Conservation (phyloP, 106 monocot species). For the Cymbidium sinense region DNA sequence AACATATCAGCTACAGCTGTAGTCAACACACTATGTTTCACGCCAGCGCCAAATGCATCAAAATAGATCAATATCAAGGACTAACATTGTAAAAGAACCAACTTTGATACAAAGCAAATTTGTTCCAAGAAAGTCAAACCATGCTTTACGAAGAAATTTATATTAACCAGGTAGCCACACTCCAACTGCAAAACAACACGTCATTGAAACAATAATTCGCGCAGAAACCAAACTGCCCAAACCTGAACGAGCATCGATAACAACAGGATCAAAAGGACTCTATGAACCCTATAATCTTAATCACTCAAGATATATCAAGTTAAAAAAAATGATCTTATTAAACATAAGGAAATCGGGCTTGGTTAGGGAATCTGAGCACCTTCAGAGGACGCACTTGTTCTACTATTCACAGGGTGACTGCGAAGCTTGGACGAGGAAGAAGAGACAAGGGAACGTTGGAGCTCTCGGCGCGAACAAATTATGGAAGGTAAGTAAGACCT, state of each 20-base stretch:
- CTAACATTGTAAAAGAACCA: too few species aligned
- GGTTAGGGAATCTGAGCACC: not conserved
- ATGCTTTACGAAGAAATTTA: too few species aligned
- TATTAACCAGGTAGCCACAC: too few species aligned
- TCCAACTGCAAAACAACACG: too few species aligned
- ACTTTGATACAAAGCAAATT: too few species aligned
- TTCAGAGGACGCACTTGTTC: conserved; percentile 5
- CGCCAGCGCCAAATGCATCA: too few species aligned
- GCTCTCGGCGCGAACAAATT: not conserved
- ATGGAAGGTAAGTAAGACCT: not conserved
- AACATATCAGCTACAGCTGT: too few species aligned
- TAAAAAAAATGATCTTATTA: not conserved
- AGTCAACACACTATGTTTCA: too few species aligned
- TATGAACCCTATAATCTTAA: not conserved
- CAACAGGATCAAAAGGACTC: not conserved
- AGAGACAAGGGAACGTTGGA: not conserved
- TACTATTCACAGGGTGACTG: not conserved
- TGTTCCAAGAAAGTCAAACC: too few species aligned
- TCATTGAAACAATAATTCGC: too few species aligned
- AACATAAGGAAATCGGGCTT: not conserved
- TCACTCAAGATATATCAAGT: not conserved
- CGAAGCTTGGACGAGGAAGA: not conserved
- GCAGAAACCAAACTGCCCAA: not conserved
- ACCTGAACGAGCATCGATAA: not conserved
- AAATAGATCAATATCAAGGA: too few species aligned